Conservation (phyloP, 495 filamentous ascomycete species). For the Penicillium samsonianum region DNA sequence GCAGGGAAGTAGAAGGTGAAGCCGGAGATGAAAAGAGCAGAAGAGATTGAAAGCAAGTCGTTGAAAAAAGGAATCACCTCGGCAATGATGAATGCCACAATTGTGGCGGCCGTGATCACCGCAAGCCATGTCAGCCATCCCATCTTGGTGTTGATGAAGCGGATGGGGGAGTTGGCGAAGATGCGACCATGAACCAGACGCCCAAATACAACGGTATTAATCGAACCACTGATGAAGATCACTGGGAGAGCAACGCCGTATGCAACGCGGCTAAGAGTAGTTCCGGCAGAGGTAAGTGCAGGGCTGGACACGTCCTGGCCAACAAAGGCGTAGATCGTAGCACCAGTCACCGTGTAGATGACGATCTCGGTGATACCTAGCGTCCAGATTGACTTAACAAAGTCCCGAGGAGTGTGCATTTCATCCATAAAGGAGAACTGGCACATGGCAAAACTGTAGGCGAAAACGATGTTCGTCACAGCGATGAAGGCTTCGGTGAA, state of each 20-base stretch:
- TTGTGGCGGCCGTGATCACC: slow-evolving; percentile 54
- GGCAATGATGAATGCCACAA: slow-evolving; percentile 68
- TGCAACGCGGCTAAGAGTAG: slow-evolving; percentile 62
- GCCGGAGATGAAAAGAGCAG: slow-evolving; percentile 42
- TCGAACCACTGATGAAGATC: slow-evolving; percentile 67
- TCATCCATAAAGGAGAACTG: slow-evolving; percentile 74
- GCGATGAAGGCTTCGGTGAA: slow-evolving; percentile 55
- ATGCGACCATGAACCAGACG: slow-evolving; percentile 63
- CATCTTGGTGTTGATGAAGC: slow-evolving; percentile 60
- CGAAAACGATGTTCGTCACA: slow-evolving; percentile 71
- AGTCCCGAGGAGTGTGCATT: slow-evolving; percentile 68
- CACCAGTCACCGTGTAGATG: slow-evolving; percentile 68
- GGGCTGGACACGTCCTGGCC: slow-evolving; percentile 66
- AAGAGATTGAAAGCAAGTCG: slow-evolving; percentile 58
- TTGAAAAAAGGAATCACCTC: slow-evolving; percentile 70
- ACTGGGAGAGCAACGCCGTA: slow-evolving; percentile 75
- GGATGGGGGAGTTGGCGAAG: slow-evolving; percentile 53
- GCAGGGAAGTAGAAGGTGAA: slow-evolving; percentile 44
- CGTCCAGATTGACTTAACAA: slow-evolving; percentile 59
- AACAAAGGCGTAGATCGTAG: slow-evolving; percentile 67
- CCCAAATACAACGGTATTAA: slow-evolving; percentile 60
- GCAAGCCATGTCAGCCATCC: slow-evolving; percentile 59
- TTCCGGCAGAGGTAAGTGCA: slow-evolving; percentile 64
- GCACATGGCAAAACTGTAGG: slow-evolving; percentile 63
- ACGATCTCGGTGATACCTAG: slow-evolving; percentile 62